phyloP scores from a whole-genome alignment of 1,139 yeast genomes.

The Blastobotrys proliferans region DNA sequence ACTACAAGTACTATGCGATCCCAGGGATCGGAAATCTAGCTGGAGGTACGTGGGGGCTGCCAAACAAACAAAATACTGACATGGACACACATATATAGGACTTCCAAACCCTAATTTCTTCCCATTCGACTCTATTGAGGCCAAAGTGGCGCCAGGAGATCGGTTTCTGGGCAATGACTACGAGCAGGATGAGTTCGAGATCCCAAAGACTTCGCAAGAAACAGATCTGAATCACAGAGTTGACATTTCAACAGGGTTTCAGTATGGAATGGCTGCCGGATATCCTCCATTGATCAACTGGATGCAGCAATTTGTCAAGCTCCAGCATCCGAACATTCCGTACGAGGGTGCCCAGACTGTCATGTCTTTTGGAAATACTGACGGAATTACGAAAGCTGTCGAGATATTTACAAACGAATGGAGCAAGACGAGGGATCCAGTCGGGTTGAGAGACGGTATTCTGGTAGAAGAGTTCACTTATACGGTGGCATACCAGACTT shows the following conservation, averaged over 20 bases:
- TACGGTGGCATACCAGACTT: slow-evolving; percentile 73
- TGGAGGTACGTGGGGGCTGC: slow-evolving; percentile 32
- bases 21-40: slow-evolving; percentile 78
- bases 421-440: slow-evolving; percentile 40
- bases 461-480: slow-evolving; percentile 76
- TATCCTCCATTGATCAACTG: slow-evolving; percentile 62
- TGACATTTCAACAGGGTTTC: slow-evolving; percentile 65
- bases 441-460: slow-evolving; percentile 35
- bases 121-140: slow-evolving; percentile 62
- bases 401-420: slow-evolving; percentile 68
- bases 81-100: slow-evolving; percentile 43
- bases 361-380: slow-evolving; percentile 73
- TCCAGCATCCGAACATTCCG: slow-evolving; percentile 35
- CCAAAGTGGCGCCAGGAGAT: slow-evolving; percentile 57
- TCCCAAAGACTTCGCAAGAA: slow-evolving; percentile 8
- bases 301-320: slow-evolving; percentile 53
- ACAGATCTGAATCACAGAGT: slow-evolving; percentile 28
- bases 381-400: slow-evolving; percentile 74
- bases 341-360: slow-evolving; percentile 43
- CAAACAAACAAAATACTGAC: not conserved
- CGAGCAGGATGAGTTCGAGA: not conserved
- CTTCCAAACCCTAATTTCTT: slow-evolving; percentile 73
- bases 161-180: slow-evolving; percentile 48
- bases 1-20: slow-evolving; percentile 63
- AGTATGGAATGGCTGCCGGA: slow-evolving; percentile 80